Percentiles rank a stretch among this genome's conserved stretches.
Evolutionary conservation across 345 rosid species (phyloP).

Genomic region (Eucalyptus fibrosa): DNA sequence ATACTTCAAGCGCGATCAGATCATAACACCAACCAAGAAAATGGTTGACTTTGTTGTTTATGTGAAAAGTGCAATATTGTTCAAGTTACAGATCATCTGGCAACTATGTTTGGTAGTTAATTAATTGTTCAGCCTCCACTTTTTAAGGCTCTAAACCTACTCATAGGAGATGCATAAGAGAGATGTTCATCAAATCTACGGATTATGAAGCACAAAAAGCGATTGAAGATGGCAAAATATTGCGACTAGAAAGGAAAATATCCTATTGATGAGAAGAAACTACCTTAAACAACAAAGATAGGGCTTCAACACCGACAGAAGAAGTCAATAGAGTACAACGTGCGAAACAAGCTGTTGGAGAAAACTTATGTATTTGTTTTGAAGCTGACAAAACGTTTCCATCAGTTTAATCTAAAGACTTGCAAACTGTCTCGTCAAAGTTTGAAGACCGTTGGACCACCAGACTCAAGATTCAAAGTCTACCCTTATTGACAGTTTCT

Average conservation of each 20-base stretch:
- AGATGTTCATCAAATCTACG: background rate
- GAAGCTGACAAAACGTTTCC: too few relatives aligned
- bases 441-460: too few relatives aligned
- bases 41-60: background rate
- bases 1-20: background rate
- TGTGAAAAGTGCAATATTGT: background rate
- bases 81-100: background rate
- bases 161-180: background rate
- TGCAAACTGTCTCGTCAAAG: too few relatives aligned
- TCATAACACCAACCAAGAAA: background rate
- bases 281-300: background rate
- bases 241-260: background rate
- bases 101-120: background rate
- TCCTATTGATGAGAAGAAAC: background rate
- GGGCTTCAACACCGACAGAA: background rate
- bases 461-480: too few relatives aligned
- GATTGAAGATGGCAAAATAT: background rate
- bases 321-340: background rate
- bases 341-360: background rate
- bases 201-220: background rate
- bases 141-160: background rate
- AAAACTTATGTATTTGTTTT: too few relatives aligned
- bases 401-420: too few relatives aligned
- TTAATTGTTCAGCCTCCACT: background rate
- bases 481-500: too few relatives aligned